phyloP scores from a whole-genome alignment of 1,139 yeast species.

The Suhomyces panamericanus region DNA sequence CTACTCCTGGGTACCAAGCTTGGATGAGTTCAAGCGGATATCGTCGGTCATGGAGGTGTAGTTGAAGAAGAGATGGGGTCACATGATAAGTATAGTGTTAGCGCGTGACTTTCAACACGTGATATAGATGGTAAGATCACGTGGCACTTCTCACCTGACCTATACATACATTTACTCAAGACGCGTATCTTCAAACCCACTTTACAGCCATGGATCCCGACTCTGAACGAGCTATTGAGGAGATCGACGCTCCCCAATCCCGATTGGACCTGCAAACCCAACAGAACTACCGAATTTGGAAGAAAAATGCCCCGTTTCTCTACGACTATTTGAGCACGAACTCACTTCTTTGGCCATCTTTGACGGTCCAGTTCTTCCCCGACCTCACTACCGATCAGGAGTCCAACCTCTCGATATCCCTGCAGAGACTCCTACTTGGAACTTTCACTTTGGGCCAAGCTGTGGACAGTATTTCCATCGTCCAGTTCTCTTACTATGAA shows the following conservation, averaged over 20 bases:
- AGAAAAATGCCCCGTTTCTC: conserved; percentile 53
- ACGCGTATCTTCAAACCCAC: conserved; percentile 1
- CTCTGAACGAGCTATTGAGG: not conserved
- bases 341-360: conserved; percentile 56
- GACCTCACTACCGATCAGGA: conserved; percentile 28
- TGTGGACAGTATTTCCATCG: conserved; percentile 39
- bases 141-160: too few species aligned
- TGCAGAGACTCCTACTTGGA: conserved; percentile 42
- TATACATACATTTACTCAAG: too few species aligned
- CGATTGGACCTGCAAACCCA: conserved; percentile 31
- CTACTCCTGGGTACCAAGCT: conserved; percentile 78
- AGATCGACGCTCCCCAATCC: conserved; percentile 5
- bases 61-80: not conserved
- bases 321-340: conserved; percentile 53
- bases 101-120: not conserved
- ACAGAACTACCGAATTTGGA: conserved; percentile 50
- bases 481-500: conserved; percentile 38
- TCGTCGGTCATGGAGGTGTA: conserved; percentile 41
- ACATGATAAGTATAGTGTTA: not conserved
- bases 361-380: conserved; percentile 56
- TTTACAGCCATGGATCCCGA: not conserved
- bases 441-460: conserved; percentile 49
- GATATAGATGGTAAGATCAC: not conserved
- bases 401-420: conserved; percentile 14
- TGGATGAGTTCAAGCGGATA: conserved; percentile 63